These are phyloP conservation scores for Ziziphus jujuba DNA, from an alignment of 306 rosid genomes.

Conservation along the genomic window DNA sequence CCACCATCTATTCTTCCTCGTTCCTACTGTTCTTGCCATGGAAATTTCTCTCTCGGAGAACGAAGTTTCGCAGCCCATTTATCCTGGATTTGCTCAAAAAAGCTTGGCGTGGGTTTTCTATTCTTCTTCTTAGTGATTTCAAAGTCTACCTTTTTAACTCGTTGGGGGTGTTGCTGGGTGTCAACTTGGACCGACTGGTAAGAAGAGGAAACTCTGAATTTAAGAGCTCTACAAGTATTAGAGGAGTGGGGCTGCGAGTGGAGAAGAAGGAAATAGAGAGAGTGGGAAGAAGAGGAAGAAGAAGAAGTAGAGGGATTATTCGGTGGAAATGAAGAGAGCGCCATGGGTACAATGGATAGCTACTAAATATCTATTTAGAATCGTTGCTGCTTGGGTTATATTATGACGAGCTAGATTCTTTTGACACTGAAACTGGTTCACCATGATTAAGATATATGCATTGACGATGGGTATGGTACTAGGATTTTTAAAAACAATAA, in stretches of 20 bases:
- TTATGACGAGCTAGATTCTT: too few species aligned
- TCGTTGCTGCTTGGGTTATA: too few species aligned
- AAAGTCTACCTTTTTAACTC: constrained; percentile 32
- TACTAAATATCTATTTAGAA: too few species aligned
- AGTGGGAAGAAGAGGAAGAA: constrained; percentile 36
- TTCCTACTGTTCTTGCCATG: constrained; percentile 55
- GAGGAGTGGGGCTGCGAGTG: constrained; percentile 22
- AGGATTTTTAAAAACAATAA: too few species aligned
- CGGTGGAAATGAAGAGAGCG: constrained; percentile 47
- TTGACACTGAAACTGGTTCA: too few species aligned
- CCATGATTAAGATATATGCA: too few species aligned
- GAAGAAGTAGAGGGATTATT: constrained; percentile 18
- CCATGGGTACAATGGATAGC: constrained; percentile 37
- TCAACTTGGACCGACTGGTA: constrained; percentile 38
- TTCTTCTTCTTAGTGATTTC: constrained; percentile 46
- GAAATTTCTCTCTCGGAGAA: constrained; percentile 59
- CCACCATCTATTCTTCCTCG: too few species aligned
- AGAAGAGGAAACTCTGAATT: constrained; percentile 53
- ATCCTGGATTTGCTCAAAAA: constrained; percentile 61
- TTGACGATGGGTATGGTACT: too few species aligned
- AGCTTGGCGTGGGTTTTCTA: constrained; percentile 69
- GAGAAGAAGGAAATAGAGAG: constrained; percentile 38
- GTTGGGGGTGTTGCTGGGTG: constrained; percentile 34
- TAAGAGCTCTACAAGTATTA: too few species aligned
- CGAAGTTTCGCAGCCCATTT: constrained; percentile 71